phyloP scores from a whole-genome alignment of 2,329 filamentous ascomycete species.

The Harringtonia lauricola region DNA sequence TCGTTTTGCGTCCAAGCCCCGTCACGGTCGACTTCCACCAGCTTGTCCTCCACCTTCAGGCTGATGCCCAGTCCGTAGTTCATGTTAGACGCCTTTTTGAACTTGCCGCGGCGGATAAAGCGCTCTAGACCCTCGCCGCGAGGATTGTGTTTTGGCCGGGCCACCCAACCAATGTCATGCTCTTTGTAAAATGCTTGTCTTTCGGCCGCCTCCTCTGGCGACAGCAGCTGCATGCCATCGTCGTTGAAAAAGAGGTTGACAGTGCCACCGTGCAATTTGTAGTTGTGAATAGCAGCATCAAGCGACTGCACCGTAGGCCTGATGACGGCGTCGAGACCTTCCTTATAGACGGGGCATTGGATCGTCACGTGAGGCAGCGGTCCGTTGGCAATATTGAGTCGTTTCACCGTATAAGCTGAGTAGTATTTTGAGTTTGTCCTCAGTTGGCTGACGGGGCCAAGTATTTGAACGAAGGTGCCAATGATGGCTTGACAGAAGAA shows the following conservation, averaged over 20 bases:
- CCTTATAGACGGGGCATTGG: constrained; percentile 83
- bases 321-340: constrained; percentile 66
- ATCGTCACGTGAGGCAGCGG: constrained; percentile 64
- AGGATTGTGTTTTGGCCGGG: constrained; percentile 37
- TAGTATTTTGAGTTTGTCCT: constrained; percentile 71
- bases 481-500: constrained; percentile 74
- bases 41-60: constrained; percentile 59
- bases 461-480: constrained; percentile 62
- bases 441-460: constrained; percentile 66
- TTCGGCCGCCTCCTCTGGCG: constrained; percentile 48
- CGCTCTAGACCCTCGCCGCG: constrained; percentile 44
- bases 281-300: constrained; percentile 66
- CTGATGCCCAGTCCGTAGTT: constrained; percentile 59
- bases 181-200: constrained; percentile 59
- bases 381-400: constrained; percentile 37
- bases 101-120: constrained; percentile 53
- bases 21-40: constrained; percentile 43
- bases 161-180: constrained; percentile 59
- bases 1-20: constrained; percentile 57
- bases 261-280: constrained; percentile 66
- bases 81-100: constrained; percentile 65
- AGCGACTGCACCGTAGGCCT: constrained; percentile 66
- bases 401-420: constrained; percentile 57
- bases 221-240: constrained; percentile 59
- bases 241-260: constrained; percentile 71